Base-by-base conservation (phyloP, 2,329 filamentous ascomycete species). In the Phyllosticta citrichinensis region DNA sequence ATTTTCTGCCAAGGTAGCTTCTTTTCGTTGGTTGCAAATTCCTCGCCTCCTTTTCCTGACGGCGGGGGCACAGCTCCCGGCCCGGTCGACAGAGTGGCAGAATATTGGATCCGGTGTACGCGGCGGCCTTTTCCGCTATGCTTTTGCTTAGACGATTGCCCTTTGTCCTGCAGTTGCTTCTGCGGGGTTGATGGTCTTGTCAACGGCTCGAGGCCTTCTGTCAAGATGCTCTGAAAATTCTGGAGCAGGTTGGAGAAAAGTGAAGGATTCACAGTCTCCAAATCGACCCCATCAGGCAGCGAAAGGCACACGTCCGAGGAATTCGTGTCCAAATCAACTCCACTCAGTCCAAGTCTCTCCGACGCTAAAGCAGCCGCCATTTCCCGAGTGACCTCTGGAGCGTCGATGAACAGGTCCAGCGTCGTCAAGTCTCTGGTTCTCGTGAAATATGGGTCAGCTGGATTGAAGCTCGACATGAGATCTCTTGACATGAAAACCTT, bases 361-460 rank as follows among this genome's bases (percentile, higher is more conserved):
- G 52, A n/a, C 4, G 40, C 24, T 10, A 35, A 11, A 11, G 27
- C 56, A 11, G 58, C n/a, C 24, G 24, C 54, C 14, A 17, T 11
- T 17, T 51, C 57, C 25, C 68, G 60, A 55, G 58, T 61, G 55
- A 66, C 59, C 61, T 71, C 65, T 60, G 71, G 64, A 59, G 71
- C 73, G 66, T 89, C 86, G 58, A 94, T 73, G 62, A 92, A 80
- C 51, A 96, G 74, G 66, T 96, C 89, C 57, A 96, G 78, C 64
- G 86, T 81, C 61, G 88, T 80, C 3, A 83, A 74, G 68, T 96
- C 89, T 55, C 88, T 84, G 25, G 92, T 80, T 27, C 89, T 83
- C 10, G 86, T 88, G 72, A 97, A 97, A 62, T 92, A 87, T 14
- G 91, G 89, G 73, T 97, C 93, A 22, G 84, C 83, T 40, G 91